Evolutionary conservation across 2,329 filamentous ascomycete species (phyloP).

Genomic region (Talaromyces islandicus): DNA sequence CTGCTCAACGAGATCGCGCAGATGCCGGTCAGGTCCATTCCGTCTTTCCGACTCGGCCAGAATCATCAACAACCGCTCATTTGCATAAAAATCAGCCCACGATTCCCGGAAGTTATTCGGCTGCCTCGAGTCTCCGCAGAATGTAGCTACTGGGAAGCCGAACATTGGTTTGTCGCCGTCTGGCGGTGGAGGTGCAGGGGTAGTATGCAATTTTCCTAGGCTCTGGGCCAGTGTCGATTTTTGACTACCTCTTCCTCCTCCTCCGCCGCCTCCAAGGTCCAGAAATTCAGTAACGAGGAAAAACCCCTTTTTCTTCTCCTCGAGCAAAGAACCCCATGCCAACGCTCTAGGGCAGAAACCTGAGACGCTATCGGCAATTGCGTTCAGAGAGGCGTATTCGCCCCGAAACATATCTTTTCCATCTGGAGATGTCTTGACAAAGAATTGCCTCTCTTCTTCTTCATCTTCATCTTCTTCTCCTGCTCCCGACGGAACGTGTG

Average conservation of each 20-base stretch:
- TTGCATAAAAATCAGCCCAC: conserved; percentile 83
- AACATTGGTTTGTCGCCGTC: conserved; percentile 50
- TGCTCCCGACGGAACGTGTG: conserved; percentile 17
- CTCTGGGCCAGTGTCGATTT: conserved; percentile 62
- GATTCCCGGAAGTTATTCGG: conserved; percentile 66
- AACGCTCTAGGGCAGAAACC: conserved; percentile 69
- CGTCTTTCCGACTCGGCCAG: conserved; percentile 50
- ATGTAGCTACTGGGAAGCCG: conserved; percentile 79
- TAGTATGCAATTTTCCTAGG: conserved; percentile 71
- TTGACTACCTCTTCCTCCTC: conserved; percentile 17
- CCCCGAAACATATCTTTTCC: conserved; percentile 48
- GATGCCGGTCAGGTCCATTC: conserved; percentile 59
- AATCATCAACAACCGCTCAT: conserved; percentile 66
- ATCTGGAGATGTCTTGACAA: conserved; percentile 34
- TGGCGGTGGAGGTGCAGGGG: conserved; percentile 54
- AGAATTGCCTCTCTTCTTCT: conserved; percentile 26
- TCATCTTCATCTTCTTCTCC: conserved; percentile 12
- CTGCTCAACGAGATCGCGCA: conserved; percentile 59
- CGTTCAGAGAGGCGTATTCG: conserved; percentile 77
- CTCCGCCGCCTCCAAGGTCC: conserved; percentile 51
- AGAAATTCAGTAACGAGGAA: conserved; percentile 74
- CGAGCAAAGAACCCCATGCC: conserved; percentile 58
- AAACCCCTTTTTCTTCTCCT: conserved; percentile 32
- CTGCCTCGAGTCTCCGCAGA: conserved; percentile 79
- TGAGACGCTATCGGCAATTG: conserved; percentile 66